Percentiles rank a stretch among this genome's conserved stretches.
phyloP scores from a whole-genome alignment of 1,284 basidiomycete genomes.

The Pulveroboletus sp. region DNA sequence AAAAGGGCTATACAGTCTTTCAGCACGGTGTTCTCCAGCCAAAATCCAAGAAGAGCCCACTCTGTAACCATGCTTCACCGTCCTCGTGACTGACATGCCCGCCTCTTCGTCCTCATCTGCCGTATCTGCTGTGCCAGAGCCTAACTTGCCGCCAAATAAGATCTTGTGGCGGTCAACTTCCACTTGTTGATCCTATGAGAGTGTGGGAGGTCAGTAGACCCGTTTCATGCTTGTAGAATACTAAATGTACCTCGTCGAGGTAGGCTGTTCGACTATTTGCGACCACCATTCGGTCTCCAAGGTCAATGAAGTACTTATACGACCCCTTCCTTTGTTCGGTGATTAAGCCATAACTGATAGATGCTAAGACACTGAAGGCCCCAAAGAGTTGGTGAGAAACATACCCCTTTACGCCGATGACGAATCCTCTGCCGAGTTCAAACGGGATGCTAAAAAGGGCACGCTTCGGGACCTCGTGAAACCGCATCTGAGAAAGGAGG shows the following conservation, averaged over 20 bases:
- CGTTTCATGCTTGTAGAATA: background rate
- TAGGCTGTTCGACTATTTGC: conserved; percentile 70
- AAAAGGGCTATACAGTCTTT: conserved; percentile 65
- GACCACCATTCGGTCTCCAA: conserved; percentile 76
- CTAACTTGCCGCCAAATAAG: conserved; percentile 62
- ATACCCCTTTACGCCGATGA: conserved; percentile 90
- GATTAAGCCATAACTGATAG: conserved; percentile 76
- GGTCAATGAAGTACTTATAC: conserved; percentile 80
- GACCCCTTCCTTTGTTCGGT: conserved; percentile 82
- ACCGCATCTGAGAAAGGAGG: conserved; percentile 80
- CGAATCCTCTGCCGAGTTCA: conserved; percentile 76
- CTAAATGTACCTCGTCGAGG: conserved; percentile 66
- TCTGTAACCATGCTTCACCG: conserved; percentile 51
- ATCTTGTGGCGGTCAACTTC: conserved; percentile 60
- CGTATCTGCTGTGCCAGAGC: conserved; percentile 46
- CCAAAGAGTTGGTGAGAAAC: conserved; percentile 23
- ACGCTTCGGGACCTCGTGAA: conserved; percentile 88
- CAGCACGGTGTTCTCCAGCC: background rate
- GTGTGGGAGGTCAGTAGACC: conserved; percentile 20
- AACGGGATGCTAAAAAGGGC: conserved; percentile 83
- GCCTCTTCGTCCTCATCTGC: conserved; percentile 45
- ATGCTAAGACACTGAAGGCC: conserved; percentile 4
- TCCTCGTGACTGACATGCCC: conserved; percentile 36
- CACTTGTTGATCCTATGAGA: conserved; percentile 54
- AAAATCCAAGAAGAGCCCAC: conserved; percentile 36